Conservation (phyloP, 2,329 filamentous ascomycete genomes). For the Claviceps maximensis region DNA sequence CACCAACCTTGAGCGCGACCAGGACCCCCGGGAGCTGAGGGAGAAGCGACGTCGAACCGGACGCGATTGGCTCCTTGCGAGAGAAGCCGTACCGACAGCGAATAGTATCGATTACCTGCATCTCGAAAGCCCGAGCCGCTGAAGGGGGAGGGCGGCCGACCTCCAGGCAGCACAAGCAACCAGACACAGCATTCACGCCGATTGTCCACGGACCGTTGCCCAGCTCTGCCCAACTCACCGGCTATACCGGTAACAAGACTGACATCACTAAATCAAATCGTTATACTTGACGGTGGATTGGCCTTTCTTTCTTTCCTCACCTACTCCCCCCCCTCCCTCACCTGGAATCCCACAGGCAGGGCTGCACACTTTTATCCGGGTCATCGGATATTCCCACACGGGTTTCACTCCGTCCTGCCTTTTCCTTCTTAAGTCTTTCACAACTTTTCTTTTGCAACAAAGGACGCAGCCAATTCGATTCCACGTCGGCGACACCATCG, state of each 20-base stretch:
- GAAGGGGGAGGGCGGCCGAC: neutral
- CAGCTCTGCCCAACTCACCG: neutral
- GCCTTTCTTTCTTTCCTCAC: neutral
- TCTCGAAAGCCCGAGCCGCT: neutral
- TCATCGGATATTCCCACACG: too few species aligned
- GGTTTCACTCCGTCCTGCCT: neutral
- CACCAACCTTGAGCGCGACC: neutral
- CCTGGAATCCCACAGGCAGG: neutral
- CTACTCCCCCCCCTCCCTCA: too few species aligned
- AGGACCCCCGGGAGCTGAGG: neutral
- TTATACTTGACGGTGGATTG: neutral
- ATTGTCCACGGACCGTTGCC: neutral
- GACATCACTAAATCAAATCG: neutral
- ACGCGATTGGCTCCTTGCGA: neutral
- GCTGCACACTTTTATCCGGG: neutral
- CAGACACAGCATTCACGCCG: constrained; percentile 1
- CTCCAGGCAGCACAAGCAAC: neutral
- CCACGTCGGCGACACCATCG: neutral
- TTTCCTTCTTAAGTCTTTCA: neutral
- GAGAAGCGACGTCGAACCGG: neutral
- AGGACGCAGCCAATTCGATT: neutral
- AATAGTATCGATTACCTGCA: neutral
- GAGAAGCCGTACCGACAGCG: neutral
- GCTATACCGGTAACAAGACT: neutral
- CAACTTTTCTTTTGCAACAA: too few species aligned